These are phyloP conservation scores for Capsella bursapastoris DNA, from an alignment of 345 rosid species.

Conservation along the genomic window DNA sequence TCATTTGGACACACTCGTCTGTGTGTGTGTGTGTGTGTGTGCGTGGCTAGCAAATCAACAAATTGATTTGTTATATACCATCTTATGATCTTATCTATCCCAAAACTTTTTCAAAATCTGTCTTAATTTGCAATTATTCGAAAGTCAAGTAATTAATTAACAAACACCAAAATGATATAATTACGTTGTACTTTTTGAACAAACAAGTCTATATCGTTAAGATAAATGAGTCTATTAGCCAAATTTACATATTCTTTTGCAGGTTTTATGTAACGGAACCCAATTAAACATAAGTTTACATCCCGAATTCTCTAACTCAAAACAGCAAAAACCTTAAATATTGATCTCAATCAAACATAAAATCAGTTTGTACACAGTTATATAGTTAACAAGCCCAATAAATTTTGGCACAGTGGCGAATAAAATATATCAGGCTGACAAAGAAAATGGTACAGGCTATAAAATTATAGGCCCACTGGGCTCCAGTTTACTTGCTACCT, in stretches of 20 bases:
- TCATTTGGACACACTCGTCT: not conserved
- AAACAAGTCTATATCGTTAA: not conserved
- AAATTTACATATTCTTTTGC: not conserved
- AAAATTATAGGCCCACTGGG: not conserved
- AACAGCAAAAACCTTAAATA: not conserved
- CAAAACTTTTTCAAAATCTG: not conserved
- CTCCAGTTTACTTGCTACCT: not conserved
- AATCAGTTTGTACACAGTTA: not conserved
- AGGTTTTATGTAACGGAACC: not conserved
- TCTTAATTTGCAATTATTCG: not conserved
- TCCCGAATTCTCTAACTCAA: not conserved
- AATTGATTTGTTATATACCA: not conserved
- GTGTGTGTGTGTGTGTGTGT: not conserved
- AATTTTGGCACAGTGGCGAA: not conserved
- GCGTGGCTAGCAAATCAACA: slow-evolving; percentile 20
- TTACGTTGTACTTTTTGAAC: not conserved
- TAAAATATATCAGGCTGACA: no score
- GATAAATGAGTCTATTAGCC: not conserved
- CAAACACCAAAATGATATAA: not conserved
- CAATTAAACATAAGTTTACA: not conserved
- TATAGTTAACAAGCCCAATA: no score
- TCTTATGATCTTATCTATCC: not conserved
- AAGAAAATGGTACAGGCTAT: not conserved
- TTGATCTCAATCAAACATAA: not conserved
- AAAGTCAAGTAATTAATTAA: no score